Percentiles rank a stretch among this genome's conserved stretches.
These are phyloP conservation scores for Auricularia sp. DNA, from an alignment of 768 basidiomycete genomes.

Conservation along the genomic window DNA sequence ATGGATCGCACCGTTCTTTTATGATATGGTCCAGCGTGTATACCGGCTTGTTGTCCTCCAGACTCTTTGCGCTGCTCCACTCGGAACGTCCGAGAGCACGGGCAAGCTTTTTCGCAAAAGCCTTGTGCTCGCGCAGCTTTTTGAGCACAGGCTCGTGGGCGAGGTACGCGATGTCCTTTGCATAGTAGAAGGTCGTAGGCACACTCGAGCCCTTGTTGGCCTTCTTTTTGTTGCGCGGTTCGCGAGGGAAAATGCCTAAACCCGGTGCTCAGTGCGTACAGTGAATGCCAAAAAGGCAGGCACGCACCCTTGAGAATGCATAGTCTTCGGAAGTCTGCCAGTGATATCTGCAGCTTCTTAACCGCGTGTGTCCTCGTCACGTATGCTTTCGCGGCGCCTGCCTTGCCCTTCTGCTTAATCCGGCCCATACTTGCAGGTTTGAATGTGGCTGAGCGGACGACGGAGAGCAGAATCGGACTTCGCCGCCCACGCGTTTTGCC, in stretches of 20 bases:
- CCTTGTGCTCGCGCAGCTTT: slow-evolving; percentile 93
- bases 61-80: slow-evolving; percentile 88
- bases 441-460: slow-evolving; percentile 5
- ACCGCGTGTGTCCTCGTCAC: slow-evolving; percentile 84
- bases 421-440: slow-evolving; percentile 51
- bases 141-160: slow-evolving; percentile 92
- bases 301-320: slow-evolving; percentile 90
- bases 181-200: slow-evolving; percentile 95
- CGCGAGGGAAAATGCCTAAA: slow-evolving; percentile 92
- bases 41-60: slow-evolving; percentile 88
- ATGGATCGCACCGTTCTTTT: slow-evolving; percentile 72
- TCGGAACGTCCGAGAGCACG: slow-evolving; percentile 88
- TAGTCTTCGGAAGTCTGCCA: slow-evolving; percentile 91
- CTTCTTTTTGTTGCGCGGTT: slow-evolving; percentile 81
- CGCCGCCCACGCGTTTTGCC: slow-evolving; percentile 2
- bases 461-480: slow-evolving; percentile 3
- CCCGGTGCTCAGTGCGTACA: slow-evolving; percentile 7
- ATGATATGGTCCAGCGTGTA: slow-evolving; percentile 93
- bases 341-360: slow-evolving; percentile 91
- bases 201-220: slow-evolving; percentile 98
- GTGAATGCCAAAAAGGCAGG: slow-evolving; percentile 1
- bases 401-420: slow-evolving; percentile 74
- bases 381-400: slow-evolving; percentile 86
- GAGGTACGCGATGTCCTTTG: slow-evolving; percentile 95
- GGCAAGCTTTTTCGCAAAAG: slow-evolving; percentile 93